Base-by-base conservation (phyloP, 169 alveolate species). In the Cyclospora cayetanensis region DNA sequence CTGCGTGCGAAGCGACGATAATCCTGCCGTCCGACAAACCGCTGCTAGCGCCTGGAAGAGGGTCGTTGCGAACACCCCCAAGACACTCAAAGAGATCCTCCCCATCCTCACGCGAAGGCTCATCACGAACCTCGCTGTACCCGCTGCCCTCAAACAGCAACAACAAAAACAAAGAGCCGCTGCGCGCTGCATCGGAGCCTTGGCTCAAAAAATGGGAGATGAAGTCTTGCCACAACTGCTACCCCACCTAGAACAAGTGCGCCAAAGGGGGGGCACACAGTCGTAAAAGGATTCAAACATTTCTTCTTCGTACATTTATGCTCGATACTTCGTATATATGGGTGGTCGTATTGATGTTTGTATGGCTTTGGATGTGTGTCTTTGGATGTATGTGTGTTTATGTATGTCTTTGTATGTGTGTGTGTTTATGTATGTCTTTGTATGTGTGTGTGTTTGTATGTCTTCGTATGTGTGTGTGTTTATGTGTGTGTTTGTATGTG, bases 41-140 rank as follows among this genome's bases (percentile, higher is more conserved):
- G 96, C 96, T 25, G 77, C 91, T 5, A 85, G 77, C 37, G 93
- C 93, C 22, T 94, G 96, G 96, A 95, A 95, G 90, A 86, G 91
- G 1, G 43, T 94, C 7, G 97, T 95, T 50, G 92, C 93, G 42
- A 95, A 95, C 92, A 93, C 96, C 53, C 96, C 97, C 25, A 91
- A 94, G n/a, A 92, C 95, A 9, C 66, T 95, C 27, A 91, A 84
- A 82, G 95, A 95, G 60, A 77, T 95, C 20, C 83, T 95, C 22
- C 95, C 96, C 43, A 95, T 95, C 72, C 66, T 95, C 46, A 91
- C 92, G 27, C 39, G 92, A 12, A 89, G 95, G 31, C 90, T 95
- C 27, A 94, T 94, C 76, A 52, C 68, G 52, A 65, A 86, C 27
- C 93, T 95, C 39, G 91, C 91, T 41, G 91, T 84, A 18, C 25